A percentile compares a stretch with the other conserved stretches of the same genome.
Evolutionary conservation across 2,329 filamentous ascomycete genomes (phyloP).

Genomic region (Alternaria postmessia): DNA sequence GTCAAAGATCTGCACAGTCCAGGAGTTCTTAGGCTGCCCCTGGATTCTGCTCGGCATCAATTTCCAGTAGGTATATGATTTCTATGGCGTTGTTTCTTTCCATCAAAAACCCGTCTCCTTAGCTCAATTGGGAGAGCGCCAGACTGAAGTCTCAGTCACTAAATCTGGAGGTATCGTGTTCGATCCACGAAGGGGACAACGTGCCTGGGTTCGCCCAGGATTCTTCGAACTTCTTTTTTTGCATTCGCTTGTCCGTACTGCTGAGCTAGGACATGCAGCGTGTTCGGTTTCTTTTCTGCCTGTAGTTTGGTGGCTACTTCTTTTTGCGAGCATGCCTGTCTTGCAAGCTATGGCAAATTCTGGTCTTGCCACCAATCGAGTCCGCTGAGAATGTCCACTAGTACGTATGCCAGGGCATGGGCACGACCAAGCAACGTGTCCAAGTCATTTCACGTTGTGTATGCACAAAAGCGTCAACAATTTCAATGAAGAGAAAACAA

Average conservation of each 20-base stretch:
- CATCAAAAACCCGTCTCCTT: constrained; percentile 30
- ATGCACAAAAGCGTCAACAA: neutral
- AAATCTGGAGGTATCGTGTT: constrained; percentile 44
- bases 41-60: no score
- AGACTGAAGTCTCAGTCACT: constrained; percentile 43
- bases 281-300: neutral
- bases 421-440: neutral
- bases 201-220: constrained; percentile 20
- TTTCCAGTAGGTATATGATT: no score
- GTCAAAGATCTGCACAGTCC: neutral
- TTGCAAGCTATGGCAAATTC: neutral
- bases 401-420: neutral
- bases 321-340: neutral
- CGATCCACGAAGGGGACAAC: constrained; percentile 43
- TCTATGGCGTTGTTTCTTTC: no score
- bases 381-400: neutral
- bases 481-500: neutral
- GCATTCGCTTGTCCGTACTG: neutral
- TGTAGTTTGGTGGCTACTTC: no score
- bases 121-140: constrained; percentile 45
- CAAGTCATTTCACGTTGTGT: neutral
- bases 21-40: no score
- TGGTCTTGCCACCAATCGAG: neutral
- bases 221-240: constrained; percentile 25
- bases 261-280: neutral